Conservation (phyloP, 2,329 filamentous ascomycete genomes). For the Nemania serpens region DNA sequence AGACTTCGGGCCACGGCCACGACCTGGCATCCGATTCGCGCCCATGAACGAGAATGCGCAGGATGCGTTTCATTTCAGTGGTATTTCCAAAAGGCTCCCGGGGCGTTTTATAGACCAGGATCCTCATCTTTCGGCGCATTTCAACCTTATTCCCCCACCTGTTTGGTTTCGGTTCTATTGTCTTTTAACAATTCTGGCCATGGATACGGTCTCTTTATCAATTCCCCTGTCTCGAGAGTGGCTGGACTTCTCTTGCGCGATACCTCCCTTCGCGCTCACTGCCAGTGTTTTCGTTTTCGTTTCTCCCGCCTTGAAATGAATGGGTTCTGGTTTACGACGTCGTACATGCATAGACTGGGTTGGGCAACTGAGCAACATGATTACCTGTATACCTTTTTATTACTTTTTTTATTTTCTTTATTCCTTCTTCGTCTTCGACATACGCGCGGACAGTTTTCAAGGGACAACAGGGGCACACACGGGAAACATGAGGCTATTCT, state of each 20-base stretch:
- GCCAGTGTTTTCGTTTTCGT: background rate
- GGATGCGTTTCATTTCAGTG: slow-evolving; percentile 17
- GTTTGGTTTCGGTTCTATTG: slow-evolving; percentile 10
- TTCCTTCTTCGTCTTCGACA: background rate
- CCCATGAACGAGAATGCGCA: slow-evolving; percentile 4
- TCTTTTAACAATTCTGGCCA: slow-evolving; percentile 5
- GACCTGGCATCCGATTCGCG: background rate
- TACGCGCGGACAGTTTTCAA: slow-evolving; percentile 8
- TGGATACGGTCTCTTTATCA: background rate
- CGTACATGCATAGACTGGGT: slow-evolving; percentile 26
- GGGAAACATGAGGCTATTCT: background rate
- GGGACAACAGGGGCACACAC: slow-evolving; percentile 7
- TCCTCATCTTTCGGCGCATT: slow-evolving; percentile 21
- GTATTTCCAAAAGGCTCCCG: slow-evolving; percentile 5
- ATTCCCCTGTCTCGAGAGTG: background rate
- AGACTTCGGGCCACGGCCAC: background rate
- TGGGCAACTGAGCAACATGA: slow-evolving; percentile 23
- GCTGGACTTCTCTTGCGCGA: slow-evolving; percentile 16
- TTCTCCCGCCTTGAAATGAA: slow-evolving; percentile 5
- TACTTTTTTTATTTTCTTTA: slow-evolving; percentile 1
- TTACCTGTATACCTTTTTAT: slow-evolving; percentile 10
- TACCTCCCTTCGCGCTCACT: slow-evolving; percentile 15
- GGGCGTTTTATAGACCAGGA: slow-evolving; percentile 26
- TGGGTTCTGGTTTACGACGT: slow-evolving; percentile 20
- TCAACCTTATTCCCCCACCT: slow-evolving; percentile 8